Base-by-base conservation (phyloP, 2,329 filamentous ascomycete species). In the Cladophialophora chaetospira region DNA sequence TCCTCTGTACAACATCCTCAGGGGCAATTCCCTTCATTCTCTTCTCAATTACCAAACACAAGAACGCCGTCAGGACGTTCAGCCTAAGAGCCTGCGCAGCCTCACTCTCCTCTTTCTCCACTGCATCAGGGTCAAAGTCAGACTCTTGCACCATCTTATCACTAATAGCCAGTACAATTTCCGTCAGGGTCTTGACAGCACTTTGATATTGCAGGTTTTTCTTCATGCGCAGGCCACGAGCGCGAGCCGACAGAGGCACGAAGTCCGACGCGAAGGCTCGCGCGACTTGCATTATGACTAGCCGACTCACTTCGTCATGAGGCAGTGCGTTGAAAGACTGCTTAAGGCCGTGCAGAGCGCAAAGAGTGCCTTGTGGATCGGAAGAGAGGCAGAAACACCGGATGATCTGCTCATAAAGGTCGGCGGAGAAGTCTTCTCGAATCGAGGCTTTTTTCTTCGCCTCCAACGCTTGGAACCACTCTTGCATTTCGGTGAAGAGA, bases 341-440 rank as follows among this genome's bases (percentile, higher is more conserved):
- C 45, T 72, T 71, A 66, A 82, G 65, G 1, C 75, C 74, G 50
- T 75, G 71, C 10, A 83, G 67, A 1, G 78, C 78, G 28, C 82
- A 75, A 19, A 82, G 69, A 3, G 75, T 78, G 28, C 78, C 80
- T 2, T 72, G 61, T 11, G 78, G 69, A 61, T 83, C 80, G 45
- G 77, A 72, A 1, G 72, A 73, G 5, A 80, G 68, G 57, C 77
- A 79, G 66, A 82, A 81, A 62, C 75, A 77, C 28, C 77, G 72
- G 25, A 81, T 73, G 44, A 83, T 79, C 55, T 77, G 73, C 60
- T 81, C 73, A 58, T 82, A 82, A 2, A 82, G 63, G 4, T 78
- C 76, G 54, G 71, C 72, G 19, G 77, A 75, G 56, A 81, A 74
- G 35, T 74, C 71, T 23, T 70, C 66, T 15, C 68, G 65, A 17